Conservation (phyloP, 1,284 basidiomycete species). For the Leccinum pachyderme region DNA sequence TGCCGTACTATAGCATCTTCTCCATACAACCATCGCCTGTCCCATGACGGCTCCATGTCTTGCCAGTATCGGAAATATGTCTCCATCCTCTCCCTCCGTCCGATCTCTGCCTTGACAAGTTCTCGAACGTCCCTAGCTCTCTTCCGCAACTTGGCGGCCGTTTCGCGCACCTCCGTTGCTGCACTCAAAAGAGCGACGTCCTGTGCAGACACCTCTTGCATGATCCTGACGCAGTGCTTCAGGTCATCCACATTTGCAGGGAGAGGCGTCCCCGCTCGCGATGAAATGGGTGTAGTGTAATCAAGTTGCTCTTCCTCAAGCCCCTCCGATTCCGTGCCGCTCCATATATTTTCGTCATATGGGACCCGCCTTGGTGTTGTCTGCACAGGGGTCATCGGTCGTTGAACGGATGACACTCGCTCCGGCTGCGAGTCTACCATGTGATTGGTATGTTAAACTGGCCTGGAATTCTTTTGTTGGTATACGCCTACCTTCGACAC, state of each 20-base stretch:
- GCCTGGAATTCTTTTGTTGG: neutral
- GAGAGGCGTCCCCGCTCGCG: slow-evolving; percentile 21
- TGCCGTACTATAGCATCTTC: slow-evolving; percentile 7
- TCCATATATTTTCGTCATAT: slow-evolving; percentile 20
- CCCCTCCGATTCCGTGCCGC: slow-evolving; percentile 24
- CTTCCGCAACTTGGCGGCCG: slow-evolving; percentile 19
- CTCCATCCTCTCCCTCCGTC: slow-evolving; percentile 31
- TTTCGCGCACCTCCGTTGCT: slow-evolving; percentile 11
- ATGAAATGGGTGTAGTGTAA: slow-evolving; percentile 27
- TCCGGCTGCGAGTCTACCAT: slow-evolving; percentile 3
- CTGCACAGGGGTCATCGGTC: neutral
- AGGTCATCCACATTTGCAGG: slow-evolving; percentile 20
- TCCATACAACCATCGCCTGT: slow-evolving; percentile 25
- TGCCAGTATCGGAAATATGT: slow-evolving; percentile 30
- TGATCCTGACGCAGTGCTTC: slow-evolving; percentile 23
- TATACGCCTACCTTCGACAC: slow-evolving; percentile 7
- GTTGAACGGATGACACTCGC: slow-evolving; percentile 3
- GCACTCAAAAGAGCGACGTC: slow-evolving; percentile 17
- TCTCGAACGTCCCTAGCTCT: slow-evolving; percentile 25
- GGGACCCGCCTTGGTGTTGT: neutral
- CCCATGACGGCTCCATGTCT: slow-evolving; percentile 24
- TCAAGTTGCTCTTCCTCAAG: slow-evolving; percentile 23
- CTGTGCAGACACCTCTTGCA: slow-evolving; percentile 24
- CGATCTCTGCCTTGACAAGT: slow-evolving; percentile 21
- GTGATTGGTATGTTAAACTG: neutral